phyloP scores from a whole-genome alignment of 139 green algal species.

The Chlorokybus atmophyticus region DNA sequence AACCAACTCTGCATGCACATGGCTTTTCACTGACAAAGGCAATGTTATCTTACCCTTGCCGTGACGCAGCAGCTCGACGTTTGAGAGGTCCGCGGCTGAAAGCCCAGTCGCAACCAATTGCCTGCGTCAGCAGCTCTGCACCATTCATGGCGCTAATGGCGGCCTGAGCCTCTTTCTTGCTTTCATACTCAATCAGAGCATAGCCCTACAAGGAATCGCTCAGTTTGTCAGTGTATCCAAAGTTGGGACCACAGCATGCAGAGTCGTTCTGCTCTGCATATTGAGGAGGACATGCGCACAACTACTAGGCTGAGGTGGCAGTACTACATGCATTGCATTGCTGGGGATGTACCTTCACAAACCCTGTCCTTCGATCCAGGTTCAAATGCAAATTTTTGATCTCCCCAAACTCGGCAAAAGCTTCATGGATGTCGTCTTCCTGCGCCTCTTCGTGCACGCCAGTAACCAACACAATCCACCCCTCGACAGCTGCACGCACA shows the following conservation, averaged over 20 bases:
- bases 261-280: not conserved
- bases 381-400: constrained; percentile 95
- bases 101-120: constrained; percentile 51
- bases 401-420: constrained; percentile 82
- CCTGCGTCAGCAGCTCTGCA: constrained; percentile 59
- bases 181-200: constrained; percentile 85
- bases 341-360: constrained; percentile 50
- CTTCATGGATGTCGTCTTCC: constrained; percentile 85
- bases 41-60: too few species aligned
- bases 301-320: not conserved
- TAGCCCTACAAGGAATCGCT: constrained; percentile 51
- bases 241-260: not conserved
- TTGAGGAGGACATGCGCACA: not conserved
- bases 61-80: too few species aligned
- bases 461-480: constrained; percentile 86
- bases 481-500: constrained; percentile 60
- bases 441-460: constrained; percentile 85
- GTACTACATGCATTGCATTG: not conserved
- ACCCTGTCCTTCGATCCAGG: constrained; percentile 84
- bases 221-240: not conserved
- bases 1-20: too few species aligned
- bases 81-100: constrained; percentile 39
- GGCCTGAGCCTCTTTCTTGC: constrained; percentile 58
- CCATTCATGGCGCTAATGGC: constrained; percentile 77
- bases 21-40: too few species aligned